A percentile compares a stretch with the other conserved stretches of the same genome.
These are phyloP conservation scores for Haplosporangium sp. DNA, from an alignment of 371 early-diverging fungal genomes.

Conservation along the genomic window DNA sequence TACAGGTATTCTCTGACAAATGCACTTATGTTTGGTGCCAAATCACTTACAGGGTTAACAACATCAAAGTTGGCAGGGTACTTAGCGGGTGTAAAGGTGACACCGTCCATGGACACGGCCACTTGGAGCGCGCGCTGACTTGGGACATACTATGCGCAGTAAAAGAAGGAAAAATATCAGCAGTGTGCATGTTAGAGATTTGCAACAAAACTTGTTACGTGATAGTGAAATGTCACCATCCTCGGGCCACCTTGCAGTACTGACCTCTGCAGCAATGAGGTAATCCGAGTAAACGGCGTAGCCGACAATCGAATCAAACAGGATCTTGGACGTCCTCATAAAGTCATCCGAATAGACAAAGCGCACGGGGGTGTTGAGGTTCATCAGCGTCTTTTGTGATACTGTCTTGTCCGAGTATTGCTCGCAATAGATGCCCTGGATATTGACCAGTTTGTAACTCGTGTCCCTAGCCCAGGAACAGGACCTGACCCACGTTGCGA, in stretches of 20 bases:
- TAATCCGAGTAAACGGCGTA: slow-evolving; percentile 84
- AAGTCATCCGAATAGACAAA: slow-evolving; percentile 68
- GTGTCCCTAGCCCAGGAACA: slow-evolving; percentile 83
- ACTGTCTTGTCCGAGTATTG: slow-evolving; percentile 70
- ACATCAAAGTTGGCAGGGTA: slow-evolving; percentile 76
- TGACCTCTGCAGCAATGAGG: slow-evolving; percentile 80
- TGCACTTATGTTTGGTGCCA: slow-evolving; percentile 10
- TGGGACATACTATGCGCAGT: slow-evolving; percentile 27
- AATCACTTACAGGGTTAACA: slow-evolving; percentile 56
- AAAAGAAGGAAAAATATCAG: background rate
- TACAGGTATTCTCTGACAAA: background rate
- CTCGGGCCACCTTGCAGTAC: too few relatives aligned
- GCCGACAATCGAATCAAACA: slow-evolving; percentile 77
- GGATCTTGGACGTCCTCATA: slow-evolving; percentile 61
- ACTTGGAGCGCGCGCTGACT: slow-evolving; percentile 66
- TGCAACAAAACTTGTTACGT: too few relatives aligned
- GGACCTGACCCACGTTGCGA: slow-evolving; percentile 79
- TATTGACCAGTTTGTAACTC: slow-evolving; percentile 60
- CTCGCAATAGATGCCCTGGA: slow-evolving; percentile 77
- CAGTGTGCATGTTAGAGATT: too few relatives aligned
- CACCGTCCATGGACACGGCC: slow-evolving; percentile 80
- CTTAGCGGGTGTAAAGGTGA: slow-evolving; percentile 72
- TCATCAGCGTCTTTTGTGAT: slow-evolving; percentile 61
- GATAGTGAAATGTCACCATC: background rate
- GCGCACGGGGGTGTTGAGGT: slow-evolving; percentile 59